Evolutionary conservation across 2,329 filamentous ascomycete species (phyloP), one percentile per base, ranked within the genome.

Genomic region (Talaromyces islandicus): DNA sequence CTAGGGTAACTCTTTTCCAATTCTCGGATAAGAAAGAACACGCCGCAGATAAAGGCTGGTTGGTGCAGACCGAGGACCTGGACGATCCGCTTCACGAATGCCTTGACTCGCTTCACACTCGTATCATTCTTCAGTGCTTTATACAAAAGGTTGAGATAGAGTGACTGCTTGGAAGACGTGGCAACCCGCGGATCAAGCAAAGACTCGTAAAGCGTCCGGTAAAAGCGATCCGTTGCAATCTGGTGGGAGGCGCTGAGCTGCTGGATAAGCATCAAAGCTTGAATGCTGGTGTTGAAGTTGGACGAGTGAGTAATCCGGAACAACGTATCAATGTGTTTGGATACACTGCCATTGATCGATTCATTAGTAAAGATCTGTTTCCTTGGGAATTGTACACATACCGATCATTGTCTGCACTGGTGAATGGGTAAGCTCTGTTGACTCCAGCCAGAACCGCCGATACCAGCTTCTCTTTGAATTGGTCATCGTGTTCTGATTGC

Each of bases 231-330:
- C 12, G 88, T 88, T 4, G 89, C 88, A 58, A 93, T 81, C 68
- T 92, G 88, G 71, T 94, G 91, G 3, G 88, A 85, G 1, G 87
- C 81, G 0, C 92, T 90, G 29, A 99, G 84, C 73, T 97, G 94
- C 72, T 97, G 94, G 65, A 99, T 95, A 54, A 99, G 81, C 78
- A 96, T 89, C 65, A 99, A 83, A 35, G 94, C 93, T 75, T 99
- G 94, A 41, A 99, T 91, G 71, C 92, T 94, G 0, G 94, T 99
- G 77, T 97, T 99, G 83, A 99, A 97, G 75, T 99, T 99, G 60
- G 93, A 91, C 0, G 93, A 97, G 76, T 99, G 94, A 0, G 94
- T 96, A 69, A 99, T 94, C 68, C 87, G 88, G 83, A 97, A 99
- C 27, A 99, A 83, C 3, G 93, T 97, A 71, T 97, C 89, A 60